Evolutionary conservation across 768 basidiomycete species (phyloP).

Genomic region (Crassisporium funariophilum): DNA sequence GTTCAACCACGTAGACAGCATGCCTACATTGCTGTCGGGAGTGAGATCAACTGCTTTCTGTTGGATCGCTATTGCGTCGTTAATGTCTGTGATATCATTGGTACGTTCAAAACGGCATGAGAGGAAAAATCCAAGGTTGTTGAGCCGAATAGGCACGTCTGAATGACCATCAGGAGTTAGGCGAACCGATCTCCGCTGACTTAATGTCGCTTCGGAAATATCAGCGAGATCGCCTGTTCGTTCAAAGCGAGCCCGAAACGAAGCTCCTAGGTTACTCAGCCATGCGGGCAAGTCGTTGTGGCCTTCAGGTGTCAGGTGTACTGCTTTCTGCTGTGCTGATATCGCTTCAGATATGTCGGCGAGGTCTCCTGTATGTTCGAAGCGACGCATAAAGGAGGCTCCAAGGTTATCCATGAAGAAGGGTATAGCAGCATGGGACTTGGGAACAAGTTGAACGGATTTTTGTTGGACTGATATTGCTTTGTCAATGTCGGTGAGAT

Average conservation of each 20-base stretch:
- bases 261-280: conserved; percentile 7
- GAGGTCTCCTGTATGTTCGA: conserved; percentile 5
- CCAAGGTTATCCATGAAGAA: background rate
- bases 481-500: background rate
- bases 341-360: conserved; percentile 17
- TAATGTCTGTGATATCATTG: background rate
- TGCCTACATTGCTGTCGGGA: background rate
- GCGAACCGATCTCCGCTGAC: background rate
- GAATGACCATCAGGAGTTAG: background rate
- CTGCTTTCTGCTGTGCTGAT: conserved; percentile 6
- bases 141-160: background rate
- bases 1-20: background rate
- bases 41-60: background rate
- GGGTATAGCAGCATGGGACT: background rate
- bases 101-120: background rate
- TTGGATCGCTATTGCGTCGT: background rate
- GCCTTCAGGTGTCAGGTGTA: conserved; percentile 6
- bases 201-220: conserved; percentile 8
- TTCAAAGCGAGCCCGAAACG: conserved; percentile 1
- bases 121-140: conserved; percentile 1
- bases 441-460: background rate
- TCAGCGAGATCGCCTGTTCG: background rate
- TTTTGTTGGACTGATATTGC: conserved; percentile 1
- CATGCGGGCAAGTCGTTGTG: background rate
- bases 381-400: conserved; percentile 1